These are phyloP conservation scores for Penicillium aurantiogriseum DNA, from an alignment of 2,329 filamentous ascomycete genomes.

Conservation along the genomic window DNA sequence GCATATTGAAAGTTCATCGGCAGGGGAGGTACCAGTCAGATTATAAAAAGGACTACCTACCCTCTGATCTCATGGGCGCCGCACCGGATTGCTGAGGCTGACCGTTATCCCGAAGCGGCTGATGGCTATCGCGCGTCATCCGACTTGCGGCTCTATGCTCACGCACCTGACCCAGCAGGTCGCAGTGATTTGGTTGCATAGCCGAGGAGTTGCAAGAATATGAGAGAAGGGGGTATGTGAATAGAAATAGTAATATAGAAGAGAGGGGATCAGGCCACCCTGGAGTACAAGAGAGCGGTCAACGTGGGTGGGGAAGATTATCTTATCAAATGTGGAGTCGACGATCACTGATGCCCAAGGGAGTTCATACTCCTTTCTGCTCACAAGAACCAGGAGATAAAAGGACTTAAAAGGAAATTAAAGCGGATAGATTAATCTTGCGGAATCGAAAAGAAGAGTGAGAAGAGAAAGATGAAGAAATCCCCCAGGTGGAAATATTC, in stretches of 20 bases:
- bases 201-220: slow-evolving; percentile 5
- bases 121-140: slow-evolving; percentile 35
- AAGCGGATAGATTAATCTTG: too few relatives aligned
- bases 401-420: background rate
- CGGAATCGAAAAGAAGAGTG: background rate
- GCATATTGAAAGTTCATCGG: slow-evolving; percentile 22
- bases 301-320: slow-evolving; percentile 23
- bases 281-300: slow-evolving; percentile 23
- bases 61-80: slow-evolving; percentile 43
- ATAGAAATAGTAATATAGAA: slow-evolving; percentile 10
- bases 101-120: slow-evolving; percentile 32
- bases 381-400: background rate
- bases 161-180: slow-evolving; percentile 39
- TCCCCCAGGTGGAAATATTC: background rate
- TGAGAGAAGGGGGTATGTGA: background rate
- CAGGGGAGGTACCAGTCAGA: slow-evolving; percentile 10
- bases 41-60: slow-evolving; percentile 32
- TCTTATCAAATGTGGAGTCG: slow-evolving; percentile 28
- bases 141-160: slow-evolving; percentile 32
- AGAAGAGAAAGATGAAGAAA: background rate
- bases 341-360: slow-evolving; percentile 23
- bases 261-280: slow-evolving; percentile 20
- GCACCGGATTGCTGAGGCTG: slow-evolving; percentile 39
- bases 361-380: background rate
- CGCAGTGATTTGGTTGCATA: slow-evolving; percentile 44